Evolutionary conservation across 169 alveolate genomes (phyloP), one percentile per base, ranked within the genome.

Genomic region (Plasmodium adleri): DNA sequence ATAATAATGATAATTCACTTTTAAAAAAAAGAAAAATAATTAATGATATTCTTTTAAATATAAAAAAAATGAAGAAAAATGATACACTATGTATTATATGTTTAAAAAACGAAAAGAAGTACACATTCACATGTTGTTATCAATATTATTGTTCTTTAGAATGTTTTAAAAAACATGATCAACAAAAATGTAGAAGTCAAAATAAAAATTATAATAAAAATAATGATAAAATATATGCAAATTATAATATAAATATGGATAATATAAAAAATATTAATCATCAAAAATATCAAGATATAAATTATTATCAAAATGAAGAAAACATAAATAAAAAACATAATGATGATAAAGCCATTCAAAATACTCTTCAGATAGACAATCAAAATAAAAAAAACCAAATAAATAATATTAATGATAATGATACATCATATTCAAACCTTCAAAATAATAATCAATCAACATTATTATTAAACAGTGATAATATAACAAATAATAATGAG

Each of bases 51-150:
- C 15, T 13, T 56, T 12, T 3, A 56, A 56, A 59, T 58, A 73
- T 26, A 26, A 73, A 73, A 58, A 73, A 73, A 58, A 12, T 28
- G 13, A 73, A 73, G 43, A 56, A 43, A 28, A 58, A 39, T 8
- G 58, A 56, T 6, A 13, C 24, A 12, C 26, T 32, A 4, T 73
- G 87, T 73, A 58, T 59, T 17, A 28, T 73, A 9, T 73, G 87
- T 39, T 56, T 39, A 28, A 9, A 58, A 39, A 73, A 56, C 17
- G 59, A 59, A n/a, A 73, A 15, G 15, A 73, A 73, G 12, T 73
- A 73, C 17, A 73, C 39, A 73, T 73, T 73, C 32, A 26, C 87
- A n/a, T 73, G 87, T 58, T 73, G 87, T 13, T 6, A 32, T 58
- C 49, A 73, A 39, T 73, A 58, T 26, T 73, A 73, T 58, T 73